Base-by-base conservation (phyloP, 1,284 basidiomycete genomes). In the Ustilago bromivora region DNA sequence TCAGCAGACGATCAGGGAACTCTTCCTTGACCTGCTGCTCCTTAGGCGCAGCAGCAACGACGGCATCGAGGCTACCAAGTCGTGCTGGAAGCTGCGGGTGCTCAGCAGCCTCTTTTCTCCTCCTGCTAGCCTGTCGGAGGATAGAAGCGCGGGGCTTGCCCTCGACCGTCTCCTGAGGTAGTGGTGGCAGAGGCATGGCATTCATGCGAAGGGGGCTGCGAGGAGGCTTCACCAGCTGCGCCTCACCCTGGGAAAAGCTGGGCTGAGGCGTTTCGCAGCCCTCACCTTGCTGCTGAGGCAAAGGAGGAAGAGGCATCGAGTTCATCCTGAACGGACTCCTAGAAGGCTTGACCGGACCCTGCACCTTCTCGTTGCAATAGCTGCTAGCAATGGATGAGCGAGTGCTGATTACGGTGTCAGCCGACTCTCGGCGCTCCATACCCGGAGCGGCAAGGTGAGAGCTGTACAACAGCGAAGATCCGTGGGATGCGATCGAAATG, bases 341-440 rank as follows among this genome's bases (percentile, higher is more conserved):
- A 1, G 75, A 61, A 4, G 71, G 67, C 38, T 72, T 68, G 55
- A 35, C 17, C 3, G 71, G 58, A 13, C 57, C 53, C 38, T 41
- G 58, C 15, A 56, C 67, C 38, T 41, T 61, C 15, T 58, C 67
- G 15, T 57, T 36, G 7, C 54, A 36, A 35, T 40, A 68, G 62
- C 71, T 78, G 67, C 67, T 74, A 17, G 76, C 67, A 23, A 68
- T 38, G 23, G 76, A 78, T 9, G 75, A 73, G 7, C 75, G 63
- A 13, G 66, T 73, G 67, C 71, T 78, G 31, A 31, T 11, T 0
- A 35, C 46, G 0, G 71, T 71, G 36, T 78, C 66, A 10, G 54
- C 28, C 4, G 67, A 73, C 7, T 38, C 60, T 3, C 53, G 49
- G 0, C 75, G 52, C 11, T 58, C 57, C 71, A 73, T 73, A 2